A percentile compares a stretch with the other conserved stretches of the same genome.
Evolutionary conservation across 768 basidiomycete species (phyloP).

Genomic region (Boletus subcaerulescens): DNA sequence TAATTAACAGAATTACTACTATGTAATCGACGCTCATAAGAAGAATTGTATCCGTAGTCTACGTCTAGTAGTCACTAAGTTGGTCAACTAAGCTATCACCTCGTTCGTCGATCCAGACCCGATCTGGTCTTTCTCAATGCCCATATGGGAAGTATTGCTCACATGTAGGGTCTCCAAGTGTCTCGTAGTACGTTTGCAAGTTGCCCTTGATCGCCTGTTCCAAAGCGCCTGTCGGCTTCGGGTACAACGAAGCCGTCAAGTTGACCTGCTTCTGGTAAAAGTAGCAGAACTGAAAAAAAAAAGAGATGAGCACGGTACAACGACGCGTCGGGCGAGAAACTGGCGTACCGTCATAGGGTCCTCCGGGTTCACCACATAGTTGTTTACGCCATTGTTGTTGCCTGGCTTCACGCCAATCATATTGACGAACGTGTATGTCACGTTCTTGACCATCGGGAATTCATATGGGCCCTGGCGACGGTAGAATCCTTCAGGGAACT

Average conservation of each 20-base stretch:
- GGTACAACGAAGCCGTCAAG: conserved; percentile 17
- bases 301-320: not conserved
- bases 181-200: too few species aligned
- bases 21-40: too few species aligned
- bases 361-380: conserved; percentile 9
- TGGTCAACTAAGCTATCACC: too few species aligned
- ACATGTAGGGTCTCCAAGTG: too few species aligned
- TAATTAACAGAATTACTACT: too few species aligned
- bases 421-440: not conserved
- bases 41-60: too few species aligned
- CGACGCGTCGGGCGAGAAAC: not conserved
- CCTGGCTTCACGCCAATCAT: conserved; percentile 8
- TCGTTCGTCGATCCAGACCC: too few species aligned
- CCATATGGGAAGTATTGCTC: too few species aligned
- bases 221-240: conserved; percentile 7
- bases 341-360: conserved; percentile 13
- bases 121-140: too few species aligned
- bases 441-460: not conserved
- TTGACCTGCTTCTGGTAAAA: conserved; percentile 16
- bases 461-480: conserved; percentile 15
- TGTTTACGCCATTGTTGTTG: conserved; percentile 11
- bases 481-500: conserved; percentile 15
- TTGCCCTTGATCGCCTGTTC: too few species aligned
- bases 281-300: conserved; percentile 10
- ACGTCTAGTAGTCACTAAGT: too few species aligned